Conservation (phyloP, 179 eudicot genomes). For the Nepenthes alata region DNA sequence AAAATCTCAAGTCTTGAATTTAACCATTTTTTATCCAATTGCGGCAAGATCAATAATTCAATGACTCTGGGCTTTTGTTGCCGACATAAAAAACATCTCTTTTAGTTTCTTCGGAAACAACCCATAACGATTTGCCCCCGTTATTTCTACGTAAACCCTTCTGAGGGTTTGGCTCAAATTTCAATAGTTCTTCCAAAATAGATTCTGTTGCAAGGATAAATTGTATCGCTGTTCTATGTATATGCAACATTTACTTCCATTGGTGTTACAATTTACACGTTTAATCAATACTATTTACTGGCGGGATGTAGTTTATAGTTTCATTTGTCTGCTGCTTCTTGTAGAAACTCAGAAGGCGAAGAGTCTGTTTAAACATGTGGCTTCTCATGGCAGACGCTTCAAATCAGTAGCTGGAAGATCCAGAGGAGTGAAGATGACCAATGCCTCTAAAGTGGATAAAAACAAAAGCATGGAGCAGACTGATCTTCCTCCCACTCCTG, state of each 20-base stretch:
- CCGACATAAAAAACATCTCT: not conserved
- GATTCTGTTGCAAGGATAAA: too few species aligned
- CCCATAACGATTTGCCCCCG: too few species aligned
- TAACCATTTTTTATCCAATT: not conserved
- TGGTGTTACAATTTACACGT: too few species aligned
- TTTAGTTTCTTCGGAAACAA: too few species aligned
- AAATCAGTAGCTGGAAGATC: conserved; percentile 16
- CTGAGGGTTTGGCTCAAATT: too few species aligned
- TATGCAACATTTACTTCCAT: too few species aligned
- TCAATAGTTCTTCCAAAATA: too few species aligned
- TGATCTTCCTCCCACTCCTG: conserved; percentile 12
- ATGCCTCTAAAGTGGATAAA: conserved; percentile 16
- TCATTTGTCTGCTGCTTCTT: not conserved
- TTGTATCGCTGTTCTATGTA: too few species aligned
- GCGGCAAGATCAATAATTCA: not conserved
- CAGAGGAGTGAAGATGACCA: conserved; percentile 39
- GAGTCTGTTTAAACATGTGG: conserved; percentile 28
- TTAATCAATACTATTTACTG: too few species aligned
- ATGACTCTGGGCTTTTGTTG: not conserved
- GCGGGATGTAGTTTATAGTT: not conserved
- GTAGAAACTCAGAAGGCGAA: conserved; percentile 22
- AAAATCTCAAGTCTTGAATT: not conserved
- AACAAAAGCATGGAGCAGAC: conserved; percentile 5
- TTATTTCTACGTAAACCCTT: too few species aligned
- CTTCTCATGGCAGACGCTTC: conserved; percentile 14